Base-by-base conservation (phyloP, 768 basidiomycete species). In the Mycena floridula region DNA sequence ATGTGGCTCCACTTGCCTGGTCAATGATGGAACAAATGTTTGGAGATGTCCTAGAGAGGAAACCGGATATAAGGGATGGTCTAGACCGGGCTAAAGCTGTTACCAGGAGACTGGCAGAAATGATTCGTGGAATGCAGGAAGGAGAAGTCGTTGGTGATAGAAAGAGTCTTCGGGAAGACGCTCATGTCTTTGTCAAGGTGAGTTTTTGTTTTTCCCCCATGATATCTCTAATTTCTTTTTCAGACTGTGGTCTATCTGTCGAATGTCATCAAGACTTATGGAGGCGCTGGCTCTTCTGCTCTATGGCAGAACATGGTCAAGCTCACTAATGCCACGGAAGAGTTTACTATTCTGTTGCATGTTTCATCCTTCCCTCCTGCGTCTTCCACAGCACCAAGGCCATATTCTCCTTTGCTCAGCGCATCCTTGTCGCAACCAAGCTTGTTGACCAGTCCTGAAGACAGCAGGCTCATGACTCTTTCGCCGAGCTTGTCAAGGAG, bases 261-360 rank as follows among this genome's bases (percentile, higher is more conserved):
- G 11, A 85, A 77, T 54, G 66, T 79, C 3, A 73, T 92, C 53
- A 91, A 87, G 64, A 65, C 70, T 11, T 68, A 80, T 50, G 79
- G 79, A 41, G 69, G 70, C 20, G 69, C 76, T n/a, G 76, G 82
- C 40, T 75, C 79, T 13, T 63, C 78, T 4, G 62, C 70, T 25
- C 68, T 94, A 35, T 78, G 87, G 47, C 74, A 69, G 43, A 80
- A 82, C 55, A 81, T 91, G 68, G 77, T 83, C 30, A 76, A 77
- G 50, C 72, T 96, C 45, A 88, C 85, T 18, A 85, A 88, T 54
- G 77, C 83, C 11, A 90, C 91, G 9, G 83, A 94, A 61, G 89
- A 89, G 59, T 86, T 92, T 54, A 82, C 88, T 40, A 88, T 90
- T 51, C 69, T 95, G 39, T 68, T 94, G 15, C 88, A 90, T 55